Base-by-base conservation (phyloP, 2,329 filamentous ascomycete species). In the Chaetothyriales sp. region DNA sequence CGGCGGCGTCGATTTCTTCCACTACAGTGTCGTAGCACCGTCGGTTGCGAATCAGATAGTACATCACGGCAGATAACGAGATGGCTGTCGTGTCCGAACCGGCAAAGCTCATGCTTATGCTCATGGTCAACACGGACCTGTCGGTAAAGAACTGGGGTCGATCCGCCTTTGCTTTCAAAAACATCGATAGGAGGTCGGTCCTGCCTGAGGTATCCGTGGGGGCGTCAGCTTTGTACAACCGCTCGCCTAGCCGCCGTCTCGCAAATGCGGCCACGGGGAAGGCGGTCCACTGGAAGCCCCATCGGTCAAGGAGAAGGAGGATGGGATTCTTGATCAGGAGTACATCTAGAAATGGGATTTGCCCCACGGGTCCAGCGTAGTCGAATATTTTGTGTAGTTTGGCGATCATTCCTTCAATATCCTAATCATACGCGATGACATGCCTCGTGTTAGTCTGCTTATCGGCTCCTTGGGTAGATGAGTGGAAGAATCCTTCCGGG, bases 61-160 rank as follows among this genome's bases (percentile, higher is more conserved):
- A 89, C 60, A 90, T 86, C 0, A 87, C 76, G 7, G 80, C 75
- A 7, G 77, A 76, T 0, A 89, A 72, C 4, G 76, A 79, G 61
- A 89, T 89, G 42, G 83, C 84, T 0, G 85, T 90, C 0, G 85
- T 90, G 65, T 92, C 86, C 1, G 78, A 83, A 2, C 85, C 84
- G 0, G 86, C 86, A 84, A 77, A 55, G 15, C 54, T 53, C 57
- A 59, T 59, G 12, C 52, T 55, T 15, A 58, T 52, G 2, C 57
- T 55, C 58, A 59, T 59, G 42, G 58, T 58, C 12, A 66, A 51
- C 18, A 66, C 65, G 1, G 60, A 61, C 19, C 56, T 32, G 45
- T 59, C 57, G 3, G 59, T 57, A 19, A 66, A 60, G 26, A 66
- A 60, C 43, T 65, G 63, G 1, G 57, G 58, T 25, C 55, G 53